Base-by-base conservation (phyloP, 2,329 filamentous ascomycete species). In the Pseudogymnoascus sp. region DNA sequence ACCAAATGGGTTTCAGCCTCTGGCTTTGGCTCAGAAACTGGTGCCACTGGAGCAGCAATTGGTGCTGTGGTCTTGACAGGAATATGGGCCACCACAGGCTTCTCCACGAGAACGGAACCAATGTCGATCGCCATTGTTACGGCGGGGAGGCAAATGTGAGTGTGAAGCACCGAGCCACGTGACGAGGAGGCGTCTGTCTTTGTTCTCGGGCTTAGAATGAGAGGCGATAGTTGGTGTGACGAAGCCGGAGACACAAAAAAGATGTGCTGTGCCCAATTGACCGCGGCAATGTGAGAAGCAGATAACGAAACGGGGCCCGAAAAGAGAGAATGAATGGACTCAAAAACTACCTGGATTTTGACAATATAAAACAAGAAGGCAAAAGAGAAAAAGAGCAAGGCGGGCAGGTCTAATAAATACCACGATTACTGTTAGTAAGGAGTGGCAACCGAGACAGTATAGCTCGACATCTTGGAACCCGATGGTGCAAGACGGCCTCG, bases 1-100 rank as follows among this genome's bases (percentile, higher is more conserved):
- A 89, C 78, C 50, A 95, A 76, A 69, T 74, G 77, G 66, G 69
- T 66, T 9, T 66, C 63, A 28, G 69, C 60, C 11, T 62, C 59
- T 33, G 28, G 10, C 47, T 57, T 33, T 57, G 47, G 28, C 26
- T 11, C n/a, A 15, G 10, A 5, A n/a, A 19, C 47, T 19, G 47
- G 47, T 10, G 47, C 47, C 47, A 57, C 26, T 5, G 47, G 26
- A 17, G 19, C n/a, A 19, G 47, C 26, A 31, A 33, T 10, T 57
- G 47, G n/a, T 19, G n/a, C 47, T 4, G 7, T 31, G n/a, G n/a
- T 3, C 28, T 57, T 57, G 47, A 33, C 4, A 5, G 26, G 4
- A 57, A 33, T 57, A n/a, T n/a, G 8, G 3, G 26, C 26, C 47
- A 13, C 26, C 23, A 31, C 47, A n/a, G 47, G 47, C 47, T 57